These are phyloP conservation scores for Phlebiopsis gigantea DNA, from an alignment of 768 basidiomycete species.

Conservation along the genomic window DNA sequence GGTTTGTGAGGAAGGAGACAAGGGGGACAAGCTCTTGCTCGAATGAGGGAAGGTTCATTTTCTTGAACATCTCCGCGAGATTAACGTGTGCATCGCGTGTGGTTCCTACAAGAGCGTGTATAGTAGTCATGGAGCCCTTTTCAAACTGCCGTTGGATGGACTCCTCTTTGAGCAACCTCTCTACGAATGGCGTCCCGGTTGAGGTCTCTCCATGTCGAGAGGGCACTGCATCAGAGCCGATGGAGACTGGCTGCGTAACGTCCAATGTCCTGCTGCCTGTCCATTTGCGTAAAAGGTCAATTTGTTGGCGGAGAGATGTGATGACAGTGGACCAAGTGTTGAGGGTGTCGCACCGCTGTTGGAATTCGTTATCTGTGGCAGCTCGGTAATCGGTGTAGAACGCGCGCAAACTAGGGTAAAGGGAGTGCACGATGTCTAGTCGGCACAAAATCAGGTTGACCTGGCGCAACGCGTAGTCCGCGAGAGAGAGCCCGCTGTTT, in stretches of 20 bases:
- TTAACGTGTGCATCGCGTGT: slow-evolving; percentile 86
- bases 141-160: slow-evolving; percentile 94
- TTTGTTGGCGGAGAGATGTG: slow-evolving; percentile 76
- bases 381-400: slow-evolving; percentile 73
- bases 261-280: slow-evolving; percentile 90
- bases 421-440: slow-evolving; percentile 76
- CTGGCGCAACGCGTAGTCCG: slow-evolving; percentile 48
- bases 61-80: slow-evolving; percentile 66
- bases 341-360: slow-evolving; percentile 81
- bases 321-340: slow-evolving; percentile 92
- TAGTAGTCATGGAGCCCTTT: slow-evolving; percentile 77
- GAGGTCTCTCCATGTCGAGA: slow-evolving; percentile 38
- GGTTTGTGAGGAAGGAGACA: slow-evolving; percentile 93
- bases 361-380: slow-evolving; percentile 62
- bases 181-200: slow-evolving; percentile 84
- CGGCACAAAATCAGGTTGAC: slow-evolving; percentile 65
- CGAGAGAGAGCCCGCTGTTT: slow-evolving; percentile 30
- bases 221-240: slow-evolving; percentile 35
- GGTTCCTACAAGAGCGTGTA: slow-evolving; percentile 78
- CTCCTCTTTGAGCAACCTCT: slow-evolving; percentile 92
- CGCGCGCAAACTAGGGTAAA: slow-evolving; percentile 81
- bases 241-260: slow-evolving; percentile 75
- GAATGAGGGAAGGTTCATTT: slow-evolving; percentile 90
- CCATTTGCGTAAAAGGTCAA: slow-evolving; percentile 81
- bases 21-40: slow-evolving; percentile 84